Evolutionary conservation across 2,329 filamentous ascomycete species (phyloP), one percentile per base, ranked within the genome.

Genomic region (Exophiala xenobiotica): DNA sequence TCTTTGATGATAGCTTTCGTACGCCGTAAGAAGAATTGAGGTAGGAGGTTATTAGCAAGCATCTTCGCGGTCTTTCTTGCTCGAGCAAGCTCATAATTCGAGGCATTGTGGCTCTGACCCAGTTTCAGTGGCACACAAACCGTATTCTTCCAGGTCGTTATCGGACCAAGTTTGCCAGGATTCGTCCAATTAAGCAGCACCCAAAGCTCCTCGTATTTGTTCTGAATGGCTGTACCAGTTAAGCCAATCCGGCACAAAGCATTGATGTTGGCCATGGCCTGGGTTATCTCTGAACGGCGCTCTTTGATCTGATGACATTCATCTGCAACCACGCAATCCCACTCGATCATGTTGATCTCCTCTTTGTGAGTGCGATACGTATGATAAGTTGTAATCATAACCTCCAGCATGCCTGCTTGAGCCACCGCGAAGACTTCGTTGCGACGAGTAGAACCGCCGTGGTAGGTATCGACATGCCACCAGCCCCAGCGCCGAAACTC

Each of bases 151-250:
- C 93, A 99, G 35, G 88, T 87, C 4, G 79, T 74, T 7, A 87
- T 70, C 0, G 83, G 80, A 0, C 84, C 83, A 57, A 87, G 78
- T 31, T 69, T 71, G 0, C 90, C 92, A 0, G 93, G 93, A 61
- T 95, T 93, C 0, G 90, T 91, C 93, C 93, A 99, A 66, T 99
- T 95, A 2, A 99, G 75, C 0, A 99, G 76, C 0, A 90, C 95
- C 92, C 92, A 99, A 1, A 99, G 78, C 68, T 99, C 93, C 65
- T 96, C 90, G 67, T 99, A 99, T 60, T 89, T 93, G 69, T 99
- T 99, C 66, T 99, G 93, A 38, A 99, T 96, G 0, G 92, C 92
- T 0, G 93, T 99, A 1, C 93, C 93, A 0, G 91, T 97, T 6
- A 99, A 76, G 0, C 93, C 93, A 54, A 99, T 91, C 26, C 93